These are phyloP conservation scores for Carallia pectinifolia DNA, from an alignment of 345 rosid species.

Conservation along the genomic window DNA sequence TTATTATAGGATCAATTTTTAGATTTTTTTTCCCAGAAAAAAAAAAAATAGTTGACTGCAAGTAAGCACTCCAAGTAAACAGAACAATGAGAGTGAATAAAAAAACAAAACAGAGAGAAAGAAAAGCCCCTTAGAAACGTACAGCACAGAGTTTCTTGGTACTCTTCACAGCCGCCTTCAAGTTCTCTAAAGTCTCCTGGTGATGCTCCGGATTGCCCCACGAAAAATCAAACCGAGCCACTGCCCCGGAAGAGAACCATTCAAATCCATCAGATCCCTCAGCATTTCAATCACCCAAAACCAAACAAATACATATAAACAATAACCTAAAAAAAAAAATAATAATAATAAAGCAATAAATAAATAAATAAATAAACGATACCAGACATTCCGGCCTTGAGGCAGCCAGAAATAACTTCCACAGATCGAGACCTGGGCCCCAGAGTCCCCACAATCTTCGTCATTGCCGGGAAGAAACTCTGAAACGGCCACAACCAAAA, in stretches of 20 bases:
- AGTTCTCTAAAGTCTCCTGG: constrained; percentile 31
- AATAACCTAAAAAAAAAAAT: neutral
- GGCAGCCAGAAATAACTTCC: constrained; percentile 30
- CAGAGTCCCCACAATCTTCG: constrained; percentile 36
- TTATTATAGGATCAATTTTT: too few species aligned
- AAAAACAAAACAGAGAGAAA: neutral
- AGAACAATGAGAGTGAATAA: neutral
- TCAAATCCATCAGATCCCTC: constrained; percentile 3
- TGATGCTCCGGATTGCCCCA: constrained; percentile 30
- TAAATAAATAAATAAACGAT: neutral
- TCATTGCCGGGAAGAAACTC: constrained; percentile 37
- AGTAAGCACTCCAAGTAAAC: neutral
- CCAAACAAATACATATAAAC: too few species aligned
- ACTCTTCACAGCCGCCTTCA: constrained; percentile 32
- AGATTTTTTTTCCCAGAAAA: too few species aligned
- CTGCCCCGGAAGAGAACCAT: constrained; percentile 9
- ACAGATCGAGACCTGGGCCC: constrained; percentile 35
- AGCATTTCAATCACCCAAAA: neutral
- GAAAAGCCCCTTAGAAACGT: constrained; percentile 9
- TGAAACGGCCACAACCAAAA: constrained; percentile 1
- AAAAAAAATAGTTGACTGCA: too few species aligned
- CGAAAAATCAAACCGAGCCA: constrained; percentile 39
- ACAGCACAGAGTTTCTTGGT: constrained; percentile 37
- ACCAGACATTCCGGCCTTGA: constrained; percentile 37
- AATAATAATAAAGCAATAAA: too few species aligned